phyloP scores from a whole-genome alignment of 2,329 filamentous ascomycete genomes.

The Fusarium sp. region DNA sequence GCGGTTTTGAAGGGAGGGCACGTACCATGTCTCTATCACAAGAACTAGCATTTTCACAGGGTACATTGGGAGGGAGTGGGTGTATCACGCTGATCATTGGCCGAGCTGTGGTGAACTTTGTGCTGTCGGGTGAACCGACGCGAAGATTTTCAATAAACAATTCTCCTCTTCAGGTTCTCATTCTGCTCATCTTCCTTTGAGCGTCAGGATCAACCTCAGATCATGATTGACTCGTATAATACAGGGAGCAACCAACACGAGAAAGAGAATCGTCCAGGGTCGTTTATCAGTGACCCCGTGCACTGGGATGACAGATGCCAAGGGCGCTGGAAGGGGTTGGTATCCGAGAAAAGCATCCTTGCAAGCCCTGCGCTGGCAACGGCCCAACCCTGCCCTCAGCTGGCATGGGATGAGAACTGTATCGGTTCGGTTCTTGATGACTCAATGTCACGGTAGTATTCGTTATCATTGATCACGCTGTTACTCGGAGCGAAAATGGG shows the following conservation, averaged over 20 bases:
- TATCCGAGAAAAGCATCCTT: conserved; percentile 8
- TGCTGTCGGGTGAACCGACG: conserved; percentile 32
- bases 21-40: background rate
- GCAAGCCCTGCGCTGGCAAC: background rate
- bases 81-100: conserved; percentile 21
- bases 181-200: background rate
- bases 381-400: conserved; percentile 7
- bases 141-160: conserved; percentile 15
- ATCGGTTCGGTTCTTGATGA: background rate
- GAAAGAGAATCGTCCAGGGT: background rate
- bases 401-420: conserved; percentile 25
- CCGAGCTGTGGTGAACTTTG: conserved; percentile 12
- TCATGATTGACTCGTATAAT: conserved; percentile 1
- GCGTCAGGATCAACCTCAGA: background rate
- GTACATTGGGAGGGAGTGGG: conserved; percentile 19
- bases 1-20: background rate
- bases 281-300: conserved; percentile 6
- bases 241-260: background rate
- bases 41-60: background rate
- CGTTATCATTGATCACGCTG: conserved; percentile 1
- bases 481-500: background rate
- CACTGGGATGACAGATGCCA: background rate
- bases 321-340: background rate
- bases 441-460: background rate
- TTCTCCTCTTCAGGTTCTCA: background rate